These are phyloP conservation scores for Chenopodium quinoa DNA, from an alignment of 148 eudicot species.

Conservation along the genomic window DNA sequence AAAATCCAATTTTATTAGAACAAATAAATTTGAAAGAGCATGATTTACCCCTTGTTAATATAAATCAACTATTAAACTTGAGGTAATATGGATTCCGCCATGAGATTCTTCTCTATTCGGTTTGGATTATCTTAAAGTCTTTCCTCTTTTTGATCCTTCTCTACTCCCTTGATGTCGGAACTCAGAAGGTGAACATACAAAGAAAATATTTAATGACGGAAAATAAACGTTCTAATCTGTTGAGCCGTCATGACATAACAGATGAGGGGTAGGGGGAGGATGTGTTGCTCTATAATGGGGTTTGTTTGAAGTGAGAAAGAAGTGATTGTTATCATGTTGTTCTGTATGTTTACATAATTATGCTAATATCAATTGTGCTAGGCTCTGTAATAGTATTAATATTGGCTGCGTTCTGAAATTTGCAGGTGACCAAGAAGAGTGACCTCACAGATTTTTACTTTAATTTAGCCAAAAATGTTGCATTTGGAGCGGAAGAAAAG, in stretches of 20 bases:
- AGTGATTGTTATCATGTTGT: neutral
- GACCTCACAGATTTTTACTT: conserved; percentile 86
- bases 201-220: neutral
- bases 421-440: conserved; percentile 79
- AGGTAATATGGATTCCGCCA: too few relatives aligned
- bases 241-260: neutral
- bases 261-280: neutral
- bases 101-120: too few relatives aligned
- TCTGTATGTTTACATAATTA: neutral
- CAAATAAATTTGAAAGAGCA: too few relatives aligned
- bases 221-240: too few relatives aligned
- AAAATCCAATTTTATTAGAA: too few relatives aligned
- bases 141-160: too few relatives aligned
- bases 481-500: conserved; percentile 60
- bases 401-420: conserved; percentile 2
- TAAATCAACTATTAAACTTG: too few relatives aligned
- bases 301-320: neutral
- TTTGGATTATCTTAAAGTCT: too few relatives aligned
- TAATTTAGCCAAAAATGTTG: conserved; percentile 71
- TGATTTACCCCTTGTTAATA: too few relatives aligned
- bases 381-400: neutral
- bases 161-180: neutral
- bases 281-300: neutral
- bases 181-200: neutral
- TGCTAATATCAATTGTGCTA: neutral